These are phyloP conservation scores for Penicillium riverlandense DNA, from an alignment of 495 filamentous ascomycete genomes.

Conservation along the genomic window DNA sequence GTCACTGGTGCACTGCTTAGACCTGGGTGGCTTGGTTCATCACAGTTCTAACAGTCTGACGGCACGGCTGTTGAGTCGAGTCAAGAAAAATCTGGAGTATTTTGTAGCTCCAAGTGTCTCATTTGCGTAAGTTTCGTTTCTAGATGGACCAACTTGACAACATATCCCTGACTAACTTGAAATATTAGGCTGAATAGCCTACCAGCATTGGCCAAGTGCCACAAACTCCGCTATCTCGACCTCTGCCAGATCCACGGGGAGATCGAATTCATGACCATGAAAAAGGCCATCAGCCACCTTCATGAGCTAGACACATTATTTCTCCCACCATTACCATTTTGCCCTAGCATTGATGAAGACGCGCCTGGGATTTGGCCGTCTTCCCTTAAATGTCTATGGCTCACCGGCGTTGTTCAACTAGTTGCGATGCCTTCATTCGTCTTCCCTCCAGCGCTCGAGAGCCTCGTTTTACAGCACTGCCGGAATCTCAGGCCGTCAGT, in stretches of 20 bases:
- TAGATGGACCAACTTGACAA: background rate
- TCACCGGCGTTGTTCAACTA: conserved; percentile 21
- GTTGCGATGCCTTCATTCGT: conserved; percentile 14
- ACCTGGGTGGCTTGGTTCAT: conserved; percentile 56
- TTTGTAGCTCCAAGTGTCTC: conserved; percentile 61
- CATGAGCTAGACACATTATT: conserved; percentile 41
- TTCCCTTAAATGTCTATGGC: conserved; percentile 12
- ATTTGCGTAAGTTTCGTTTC: conserved; percentile 42
- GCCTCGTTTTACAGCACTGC: conserved; percentile 21
- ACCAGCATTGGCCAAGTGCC: conserved; percentile 57
- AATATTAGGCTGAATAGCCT: conserved; percentile 48
- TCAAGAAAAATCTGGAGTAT: conserved; percentile 48
- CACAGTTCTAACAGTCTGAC: conserved; percentile 59
- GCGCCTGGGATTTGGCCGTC: conserved; percentile 17
- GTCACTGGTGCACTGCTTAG: conserved; percentile 46
- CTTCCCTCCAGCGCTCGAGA: conserved; percentile 23
- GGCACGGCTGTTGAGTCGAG: conserved; percentile 53
- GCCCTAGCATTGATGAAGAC: conserved; percentile 10
- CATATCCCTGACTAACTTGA: background rate
- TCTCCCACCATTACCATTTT: conserved; percentile 46
- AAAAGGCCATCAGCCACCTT: conserved; percentile 45
- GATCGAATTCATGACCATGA: conserved; percentile 44
- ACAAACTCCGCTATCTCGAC: conserved; percentile 46
- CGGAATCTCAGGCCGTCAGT: conserved; percentile 8
- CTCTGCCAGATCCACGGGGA: conserved; percentile 51